Conservation (phyloP, 164 flowering plant genomes). For the Stephania yunnanensis region DNA sequence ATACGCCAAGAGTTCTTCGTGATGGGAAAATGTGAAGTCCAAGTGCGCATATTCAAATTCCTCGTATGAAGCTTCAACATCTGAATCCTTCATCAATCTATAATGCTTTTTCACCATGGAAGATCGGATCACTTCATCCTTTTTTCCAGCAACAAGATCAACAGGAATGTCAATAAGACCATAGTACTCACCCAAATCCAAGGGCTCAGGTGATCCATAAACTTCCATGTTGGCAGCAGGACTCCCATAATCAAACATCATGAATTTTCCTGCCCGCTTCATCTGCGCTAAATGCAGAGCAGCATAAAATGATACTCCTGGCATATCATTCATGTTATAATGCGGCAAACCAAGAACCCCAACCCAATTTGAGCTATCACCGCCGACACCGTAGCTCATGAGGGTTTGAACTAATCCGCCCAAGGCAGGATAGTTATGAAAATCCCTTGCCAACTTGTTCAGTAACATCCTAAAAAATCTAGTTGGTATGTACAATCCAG, state of each 20-base stretch:
- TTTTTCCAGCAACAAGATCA: constrained; percentile 85
- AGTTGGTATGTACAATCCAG: constrained; percentile 93
- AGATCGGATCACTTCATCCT: constrained; percentile 75
- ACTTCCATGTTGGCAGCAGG: constrained; percentile 53
- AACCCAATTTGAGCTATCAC: constrained; percentile 98
- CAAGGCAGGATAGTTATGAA: constrained; percentile 89
- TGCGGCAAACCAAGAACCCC: constrained; percentile 84
- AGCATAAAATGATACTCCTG: constrained; percentile 78
- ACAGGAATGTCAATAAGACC: constrained; percentile 78
- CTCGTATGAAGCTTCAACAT: constrained; percentile 61
- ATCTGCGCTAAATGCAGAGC: constrained; percentile 90
- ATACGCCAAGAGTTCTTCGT: constrained; percentile 78
- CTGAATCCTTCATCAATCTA: constrained; percentile 56
- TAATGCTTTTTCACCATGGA: constrained; percentile 86
- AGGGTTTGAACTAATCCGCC: constrained; percentile 97
- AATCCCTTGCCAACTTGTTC: constrained; percentile 91
- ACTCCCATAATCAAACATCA: constrained; percentile 85
- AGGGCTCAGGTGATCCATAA: constrained; percentile 71
- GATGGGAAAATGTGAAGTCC: constrained; percentile 91
- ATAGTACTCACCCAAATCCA: constrained; percentile 73
- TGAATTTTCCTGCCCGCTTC: constrained; percentile 57
- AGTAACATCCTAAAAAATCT: constrained; percentile 90
- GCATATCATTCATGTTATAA: constrained; percentile 98
- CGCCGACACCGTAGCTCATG: constrained; percentile 87
- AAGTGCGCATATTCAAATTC: constrained; percentile 90